phyloP scores from a whole-genome alignment of 202 grass and related monocot genomes.

The Carex sylvatica region DNA sequence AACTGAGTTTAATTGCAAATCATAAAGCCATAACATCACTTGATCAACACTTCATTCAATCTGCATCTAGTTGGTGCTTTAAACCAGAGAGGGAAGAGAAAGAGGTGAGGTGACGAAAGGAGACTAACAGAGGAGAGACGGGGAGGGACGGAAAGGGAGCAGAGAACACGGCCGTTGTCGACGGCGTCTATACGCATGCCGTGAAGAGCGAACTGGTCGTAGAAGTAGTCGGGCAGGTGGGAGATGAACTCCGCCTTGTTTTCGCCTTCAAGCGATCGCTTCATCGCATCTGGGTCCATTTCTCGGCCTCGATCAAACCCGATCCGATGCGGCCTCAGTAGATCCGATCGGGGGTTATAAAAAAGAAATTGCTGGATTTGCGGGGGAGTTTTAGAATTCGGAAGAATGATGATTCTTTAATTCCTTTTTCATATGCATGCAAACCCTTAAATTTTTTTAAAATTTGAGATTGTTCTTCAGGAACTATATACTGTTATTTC shows the following conservation, averaged over 20 bases:
- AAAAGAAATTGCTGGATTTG: background rate
- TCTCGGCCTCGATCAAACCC: background rate
- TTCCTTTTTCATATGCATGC: background rate
- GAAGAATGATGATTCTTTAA: background rate
- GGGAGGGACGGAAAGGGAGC: constrained; percentile 54
- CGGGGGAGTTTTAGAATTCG: background rate
- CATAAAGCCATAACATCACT: background rate
- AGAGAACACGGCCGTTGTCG: constrained; percentile 67
- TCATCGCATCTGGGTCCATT: constrained; percentile 57
- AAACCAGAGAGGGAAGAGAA: no score
- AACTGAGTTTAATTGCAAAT: background rate
- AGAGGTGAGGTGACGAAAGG: background rate
- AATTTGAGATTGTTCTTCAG: background rate
- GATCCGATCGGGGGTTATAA: background rate
- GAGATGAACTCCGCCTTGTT: constrained; percentile 5
- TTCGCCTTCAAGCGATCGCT: constrained; percentile 33
- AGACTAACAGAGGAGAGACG: constrained; percentile 42
- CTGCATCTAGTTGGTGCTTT: background rate
- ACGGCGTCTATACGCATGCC: constrained; percentile 47
- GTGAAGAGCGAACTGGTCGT: constrained; percentile 48
- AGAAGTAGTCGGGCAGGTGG: constrained; percentile 23
- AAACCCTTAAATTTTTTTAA: background rate
- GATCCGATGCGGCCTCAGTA: background rate
- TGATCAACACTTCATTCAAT: background rate
- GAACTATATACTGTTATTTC: background rate